phyloP scores from a whole-genome alignment of 2,329 filamentous ascomycete species.

The Colletotrichum sp. region DNA sequence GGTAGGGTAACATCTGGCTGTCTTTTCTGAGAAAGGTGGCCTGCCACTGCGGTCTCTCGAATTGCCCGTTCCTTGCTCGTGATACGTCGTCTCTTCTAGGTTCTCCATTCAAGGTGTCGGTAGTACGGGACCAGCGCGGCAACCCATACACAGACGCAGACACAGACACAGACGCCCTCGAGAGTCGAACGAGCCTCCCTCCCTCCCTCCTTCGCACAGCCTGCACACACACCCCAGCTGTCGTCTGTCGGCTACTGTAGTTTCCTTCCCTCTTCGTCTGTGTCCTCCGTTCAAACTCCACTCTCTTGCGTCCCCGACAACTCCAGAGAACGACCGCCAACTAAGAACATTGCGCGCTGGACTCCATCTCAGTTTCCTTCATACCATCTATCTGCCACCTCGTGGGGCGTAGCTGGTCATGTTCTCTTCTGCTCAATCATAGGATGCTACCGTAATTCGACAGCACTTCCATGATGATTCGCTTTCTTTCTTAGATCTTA shows the following conservation, averaged over 20 bases:
- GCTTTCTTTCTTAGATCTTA: slow-evolving; percentile 32
- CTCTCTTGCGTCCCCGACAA: slow-evolving; percentile 6
- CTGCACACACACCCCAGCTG: neutral
- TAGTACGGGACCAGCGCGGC: neutral
- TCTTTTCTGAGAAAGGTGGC: neutral
- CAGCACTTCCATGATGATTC: slow-evolving; percentile 18
- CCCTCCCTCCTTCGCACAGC: neutral
- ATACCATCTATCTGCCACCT: slow-evolving; percentile 19
- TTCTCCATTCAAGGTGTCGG: neutral
- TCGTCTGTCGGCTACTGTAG: neutral
- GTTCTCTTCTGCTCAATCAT: neutral
- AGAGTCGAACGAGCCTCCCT: neutral
- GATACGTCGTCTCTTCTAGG: neutral
- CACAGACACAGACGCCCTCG: neutral
- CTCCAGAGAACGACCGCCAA: neutral
- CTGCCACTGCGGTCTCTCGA: neutral
- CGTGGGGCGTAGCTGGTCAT: slow-evolving; percentile 9
- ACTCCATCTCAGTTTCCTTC: slow-evolving; percentile 16
- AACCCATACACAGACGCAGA: slow-evolving; percentile 1
- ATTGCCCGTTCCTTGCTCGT: neutral
- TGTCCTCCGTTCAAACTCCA: neutral
- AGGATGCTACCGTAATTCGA: slow-evolving; percentile 24
- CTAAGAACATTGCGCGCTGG: slow-evolving; percentile 6
- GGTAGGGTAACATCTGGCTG: neutral
- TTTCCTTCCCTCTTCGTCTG: slow-evolving; percentile 2